Conservation (phyloP, 2,329 filamentous ascomycete genomes). For the Epichloe bromicola region DNA sequence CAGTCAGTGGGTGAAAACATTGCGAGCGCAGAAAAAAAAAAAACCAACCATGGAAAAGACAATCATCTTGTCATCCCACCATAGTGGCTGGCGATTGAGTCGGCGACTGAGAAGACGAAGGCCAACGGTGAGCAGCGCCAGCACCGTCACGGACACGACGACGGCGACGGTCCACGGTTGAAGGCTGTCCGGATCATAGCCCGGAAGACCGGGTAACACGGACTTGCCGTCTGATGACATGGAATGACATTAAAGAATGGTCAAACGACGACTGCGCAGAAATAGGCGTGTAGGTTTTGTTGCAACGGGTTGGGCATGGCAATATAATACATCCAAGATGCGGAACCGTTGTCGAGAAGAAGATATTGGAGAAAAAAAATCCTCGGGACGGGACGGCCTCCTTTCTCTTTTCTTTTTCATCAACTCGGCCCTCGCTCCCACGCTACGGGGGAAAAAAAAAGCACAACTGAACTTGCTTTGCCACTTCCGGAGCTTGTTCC, state of each 20-base stretch:
- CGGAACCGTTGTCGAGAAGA: not conserved
- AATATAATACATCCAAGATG: not conserved
- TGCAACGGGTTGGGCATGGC: not conserved
- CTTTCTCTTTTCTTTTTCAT: no score
- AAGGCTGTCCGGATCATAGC: constrained; percentile 18
- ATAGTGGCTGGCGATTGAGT: constrained; percentile 26
- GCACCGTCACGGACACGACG: constrained; percentile 25
- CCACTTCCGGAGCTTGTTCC: no score
- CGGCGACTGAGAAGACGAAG: constrained; percentile 28
- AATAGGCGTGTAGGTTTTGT: not conserved
- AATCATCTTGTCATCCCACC: constrained; percentile 38
- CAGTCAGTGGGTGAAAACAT: no score
- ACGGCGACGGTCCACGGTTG: constrained; percentile 29
- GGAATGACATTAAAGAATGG: not conserved
- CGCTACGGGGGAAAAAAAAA: no score
- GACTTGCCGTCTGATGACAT: constrained; percentile 5
- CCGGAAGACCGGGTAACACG: constrained; percentile 10
- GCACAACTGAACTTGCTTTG: no score
- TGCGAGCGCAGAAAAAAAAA: constrained; percentile 1
- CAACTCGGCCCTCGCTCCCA: no score
- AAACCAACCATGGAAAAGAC: constrained; percentile 31
- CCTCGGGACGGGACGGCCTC: no score
- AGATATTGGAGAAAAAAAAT: no score
- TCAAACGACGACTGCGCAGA: not conserved
- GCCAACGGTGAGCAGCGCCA: constrained; percentile 24